Percentiles rank a stretch among this genome's conserved stretches.
Conservation (phyloP, 2,329 filamentous ascomycete species). For the Coniochaeta ligniaria region DNA sequence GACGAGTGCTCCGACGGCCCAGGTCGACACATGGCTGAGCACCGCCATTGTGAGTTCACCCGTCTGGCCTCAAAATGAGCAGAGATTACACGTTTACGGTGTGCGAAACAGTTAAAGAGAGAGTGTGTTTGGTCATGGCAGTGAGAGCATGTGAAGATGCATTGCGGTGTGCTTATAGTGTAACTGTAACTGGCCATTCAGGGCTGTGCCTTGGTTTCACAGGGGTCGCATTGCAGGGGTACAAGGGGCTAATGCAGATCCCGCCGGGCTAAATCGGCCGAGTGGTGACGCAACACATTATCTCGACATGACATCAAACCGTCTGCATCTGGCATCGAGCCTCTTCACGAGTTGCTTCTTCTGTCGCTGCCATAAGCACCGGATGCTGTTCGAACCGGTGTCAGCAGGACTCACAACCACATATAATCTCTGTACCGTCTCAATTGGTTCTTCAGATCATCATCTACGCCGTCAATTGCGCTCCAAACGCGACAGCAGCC, state of each 20-base stretch:
- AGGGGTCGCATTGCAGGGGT: neutral
- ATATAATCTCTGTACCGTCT: neutral
- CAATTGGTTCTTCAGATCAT: neutral
- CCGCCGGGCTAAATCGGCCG: neutral
- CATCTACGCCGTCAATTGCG: no score
- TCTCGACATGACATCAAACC: neutral
- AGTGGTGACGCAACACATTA: constrained; percentile 1
- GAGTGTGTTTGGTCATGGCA: no score
- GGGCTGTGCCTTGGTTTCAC: neutral
- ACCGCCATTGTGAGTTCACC: constrained; percentile 1
- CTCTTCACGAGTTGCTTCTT: neutral
- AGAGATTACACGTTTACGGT: neutral
- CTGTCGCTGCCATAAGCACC: neutral
- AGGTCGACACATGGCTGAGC: constrained; percentile 1
- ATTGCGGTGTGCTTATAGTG: neutral
- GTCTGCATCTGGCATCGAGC: neutral
- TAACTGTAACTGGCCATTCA: neutral
- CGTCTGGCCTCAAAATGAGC: neutral
- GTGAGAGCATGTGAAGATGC: neutral
- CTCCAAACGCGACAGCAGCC: neutral
- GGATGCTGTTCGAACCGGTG: neutral
- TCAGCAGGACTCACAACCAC: neutral
- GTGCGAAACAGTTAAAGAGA: no score
- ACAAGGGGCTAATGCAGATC: neutral
- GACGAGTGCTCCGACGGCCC: constrained; percentile 3